These are phyloP conservation scores for Cruciata laevipes DNA, from an alignment of 257 asterid species.

Conservation along the genomic window DNA sequence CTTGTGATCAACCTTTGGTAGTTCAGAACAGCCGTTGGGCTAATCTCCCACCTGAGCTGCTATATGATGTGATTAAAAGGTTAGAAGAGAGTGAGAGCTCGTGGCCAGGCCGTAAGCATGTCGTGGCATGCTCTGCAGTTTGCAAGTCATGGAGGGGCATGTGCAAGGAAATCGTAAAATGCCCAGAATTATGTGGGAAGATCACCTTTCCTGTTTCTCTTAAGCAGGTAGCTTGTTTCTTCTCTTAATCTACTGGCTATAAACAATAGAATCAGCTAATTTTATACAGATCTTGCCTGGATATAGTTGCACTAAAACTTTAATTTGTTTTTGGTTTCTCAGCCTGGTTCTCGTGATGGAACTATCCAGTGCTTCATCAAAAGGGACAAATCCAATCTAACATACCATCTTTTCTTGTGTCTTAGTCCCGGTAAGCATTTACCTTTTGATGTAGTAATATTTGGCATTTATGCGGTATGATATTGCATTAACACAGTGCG, in stretches of 20 bases:
- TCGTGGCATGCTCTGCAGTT: slow-evolving; percentile 84
- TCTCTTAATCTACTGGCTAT: background rate
- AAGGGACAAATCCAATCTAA: slow-evolving; percentile 77
- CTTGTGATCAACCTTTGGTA: slow-evolving; percentile 49
- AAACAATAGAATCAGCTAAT: background rate
- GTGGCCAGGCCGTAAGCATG: slow-evolving; percentile 86
- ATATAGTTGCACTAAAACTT: background rate
- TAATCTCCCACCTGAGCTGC: slow-evolving; percentile 89
- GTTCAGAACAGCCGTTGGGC: slow-evolving; percentile 80
- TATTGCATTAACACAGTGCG: background rate
- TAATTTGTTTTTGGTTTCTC: slow-evolving; percentile 17
- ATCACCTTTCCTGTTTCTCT: slow-evolving; percentile 87
- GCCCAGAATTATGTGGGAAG: slow-evolving; percentile 74
- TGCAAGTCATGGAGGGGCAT: slow-evolving; percentile 89
- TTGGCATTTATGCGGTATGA: background rate
- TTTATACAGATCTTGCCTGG: background rate
- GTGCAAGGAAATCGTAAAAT: slow-evolving; percentile 78
- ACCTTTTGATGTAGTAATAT: background rate
- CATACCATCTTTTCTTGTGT: slow-evolving; percentile 84
- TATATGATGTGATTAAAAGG: slow-evolving; percentile 70
- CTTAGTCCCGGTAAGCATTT: slow-evolving; percentile 71
- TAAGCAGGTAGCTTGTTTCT: slow-evolving; percentile 55
- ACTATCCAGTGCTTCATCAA: slow-evolving; percentile 88
- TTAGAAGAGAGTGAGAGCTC: slow-evolving; percentile 90
- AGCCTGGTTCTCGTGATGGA: slow-evolving; percentile 96